A percentile compares a stretch with the other conserved stretches of the same genome.
phyloP scores from a whole-genome alignment of 495 filamentous ascomycete genomes.

The Xylaria castorea region DNA sequence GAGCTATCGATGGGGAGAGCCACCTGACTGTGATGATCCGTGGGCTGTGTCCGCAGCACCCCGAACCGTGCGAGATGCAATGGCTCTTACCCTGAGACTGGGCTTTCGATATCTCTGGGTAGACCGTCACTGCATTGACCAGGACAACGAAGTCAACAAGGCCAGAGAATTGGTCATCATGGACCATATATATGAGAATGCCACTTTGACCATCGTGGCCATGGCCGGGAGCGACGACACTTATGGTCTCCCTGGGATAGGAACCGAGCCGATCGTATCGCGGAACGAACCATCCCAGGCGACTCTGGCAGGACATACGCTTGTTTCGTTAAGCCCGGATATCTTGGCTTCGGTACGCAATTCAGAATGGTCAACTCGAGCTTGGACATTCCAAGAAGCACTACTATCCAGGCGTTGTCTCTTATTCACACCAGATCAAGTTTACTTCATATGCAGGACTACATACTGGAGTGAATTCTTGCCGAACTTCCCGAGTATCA shows the following conservation, averaged over 20 bases:
- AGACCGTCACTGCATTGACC: slow-evolving; percentile 18
- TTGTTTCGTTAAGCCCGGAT: background rate
- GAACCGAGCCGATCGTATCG: background rate
- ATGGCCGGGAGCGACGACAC: slow-evolving; percentile 37
- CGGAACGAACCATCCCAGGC: slow-evolving; percentile 2
- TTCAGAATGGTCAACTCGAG: slow-evolving; percentile 14
- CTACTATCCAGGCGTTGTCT: background rate
- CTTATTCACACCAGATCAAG: slow-evolving; percentile 5
- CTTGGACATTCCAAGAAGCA: slow-evolving; percentile 14
- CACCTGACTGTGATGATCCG: slow-evolving; percentile 1
- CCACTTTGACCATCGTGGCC: slow-evolving; percentile 41
- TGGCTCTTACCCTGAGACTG: background rate
- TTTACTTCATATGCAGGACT: slow-evolving; percentile 2
- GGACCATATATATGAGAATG: slow-evolving; percentile 40
- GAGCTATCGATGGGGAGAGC: slow-evolving; percentile 6
- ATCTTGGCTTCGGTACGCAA: background rate
- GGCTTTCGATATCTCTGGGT: slow-evolving; percentile 22
- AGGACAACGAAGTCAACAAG: background rate
- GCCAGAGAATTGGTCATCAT: slow-evolving; percentile 26
- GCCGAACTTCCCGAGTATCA: background rate
- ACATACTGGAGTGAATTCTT: slow-evolving; percentile 12
- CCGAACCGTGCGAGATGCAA: slow-evolving; percentile 16
- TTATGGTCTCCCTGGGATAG: slow-evolving; percentile 41
- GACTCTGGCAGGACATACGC: slow-evolving; percentile 11
- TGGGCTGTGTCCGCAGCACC: slow-evolving; percentile 7